Evolutionary conservation across 225 moss, liverwort and hornwort species (phyloP).

Genomic region (Marchantia paleacea): DNA sequence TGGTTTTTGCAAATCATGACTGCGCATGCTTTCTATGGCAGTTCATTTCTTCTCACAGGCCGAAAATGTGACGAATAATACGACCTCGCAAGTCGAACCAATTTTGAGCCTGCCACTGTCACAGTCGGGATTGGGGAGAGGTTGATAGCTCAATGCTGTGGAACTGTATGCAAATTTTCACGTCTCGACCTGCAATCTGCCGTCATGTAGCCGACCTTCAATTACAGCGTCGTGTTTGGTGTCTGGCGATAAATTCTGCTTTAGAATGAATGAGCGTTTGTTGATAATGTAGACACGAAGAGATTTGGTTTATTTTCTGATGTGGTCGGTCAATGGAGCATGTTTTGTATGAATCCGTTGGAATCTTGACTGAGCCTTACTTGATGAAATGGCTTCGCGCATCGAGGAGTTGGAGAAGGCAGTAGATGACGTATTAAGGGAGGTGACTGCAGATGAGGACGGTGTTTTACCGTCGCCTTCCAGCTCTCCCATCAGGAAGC

Average conservation of each 20-base stretch:
- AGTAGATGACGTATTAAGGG: slow-evolving; percentile 42
- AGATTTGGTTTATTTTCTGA: not conserved
- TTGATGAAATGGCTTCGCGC: slow-evolving; percentile 45
- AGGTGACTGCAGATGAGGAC: slow-evolving; percentile 28
- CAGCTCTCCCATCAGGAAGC: slow-evolving; percentile 38
- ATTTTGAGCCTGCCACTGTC: not conserved
- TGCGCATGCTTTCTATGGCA: too few relatives aligned
- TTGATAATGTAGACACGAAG: not conserved
- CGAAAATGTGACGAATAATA: not conserved
- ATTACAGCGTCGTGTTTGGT: too few relatives aligned
- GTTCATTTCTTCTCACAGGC: too few relatives aligned
- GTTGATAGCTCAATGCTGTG: not conserved
- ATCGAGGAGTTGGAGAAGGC: slow-evolving; percentile 43
- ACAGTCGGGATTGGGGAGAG: not conserved
- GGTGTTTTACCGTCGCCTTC: slow-evolving; percentile 35
- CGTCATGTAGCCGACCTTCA: too few relatives aligned
- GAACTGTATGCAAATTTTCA: too few relatives aligned
- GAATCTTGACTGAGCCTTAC: slow-evolving; percentile 34
- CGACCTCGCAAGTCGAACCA: not conserved
- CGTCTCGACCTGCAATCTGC: too few relatives aligned
- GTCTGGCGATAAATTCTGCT: not conserved
- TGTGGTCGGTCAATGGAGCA: too few relatives aligned
- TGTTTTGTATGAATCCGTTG: not conserved
- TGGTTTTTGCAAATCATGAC: too few relatives aligned
- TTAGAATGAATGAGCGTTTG: not conserved